Evolutionary conservation across 176 grass and related monocot genomes (phyloP), one percentile per base, ranked within the genome.

Genomic region (Hordeum marinum): DNA sequence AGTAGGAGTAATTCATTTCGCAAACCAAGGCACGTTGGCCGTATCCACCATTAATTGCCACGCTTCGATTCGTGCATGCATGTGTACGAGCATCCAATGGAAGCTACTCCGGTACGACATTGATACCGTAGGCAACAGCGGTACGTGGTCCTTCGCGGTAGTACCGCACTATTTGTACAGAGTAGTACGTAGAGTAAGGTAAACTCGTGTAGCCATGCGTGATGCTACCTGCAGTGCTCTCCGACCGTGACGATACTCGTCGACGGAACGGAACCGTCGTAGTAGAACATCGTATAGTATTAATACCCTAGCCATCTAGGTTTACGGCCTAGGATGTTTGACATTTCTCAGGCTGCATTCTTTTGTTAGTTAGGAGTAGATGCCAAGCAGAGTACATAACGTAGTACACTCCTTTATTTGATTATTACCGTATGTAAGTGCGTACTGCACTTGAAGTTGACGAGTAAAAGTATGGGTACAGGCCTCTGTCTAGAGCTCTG

Each of bases 81-180:
- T 65, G n/a, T 37, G 68, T 80, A 67, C 41, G 29, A 68, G 85
- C 27, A 82, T 82, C 77, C 78, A 75, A 75, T 50, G 69, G 70
- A 54, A 45, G 35, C 32, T 11, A 29, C 55, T 8, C 23, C 21
- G 9, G 46, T 50, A 42, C 36, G 21, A 41, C 63, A 83, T 70
- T 83, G 25, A 58, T 35, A n/a, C 20, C 72, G 24, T 39, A 39
- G 37, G 48, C 39, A 48, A 39, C 73, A 31, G 13, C 37, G 13
- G 40, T 26, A 45, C 69, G 71, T 42, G 64, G 75, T 11, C 74
- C 74, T 69, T 3, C 1, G 9, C n/a, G 2, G 59, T 4, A 60
- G 20, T 40, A 60, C 21, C 1, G 21, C 21, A 60, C 21, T 15
- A 4, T 63, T 31, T 75, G 42, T 12, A 50, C n/a, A 41, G 32